phyloP scores from a whole-genome alignment of 768 basidiomycete species.

The Pisolithus tinctorius region DNA sequence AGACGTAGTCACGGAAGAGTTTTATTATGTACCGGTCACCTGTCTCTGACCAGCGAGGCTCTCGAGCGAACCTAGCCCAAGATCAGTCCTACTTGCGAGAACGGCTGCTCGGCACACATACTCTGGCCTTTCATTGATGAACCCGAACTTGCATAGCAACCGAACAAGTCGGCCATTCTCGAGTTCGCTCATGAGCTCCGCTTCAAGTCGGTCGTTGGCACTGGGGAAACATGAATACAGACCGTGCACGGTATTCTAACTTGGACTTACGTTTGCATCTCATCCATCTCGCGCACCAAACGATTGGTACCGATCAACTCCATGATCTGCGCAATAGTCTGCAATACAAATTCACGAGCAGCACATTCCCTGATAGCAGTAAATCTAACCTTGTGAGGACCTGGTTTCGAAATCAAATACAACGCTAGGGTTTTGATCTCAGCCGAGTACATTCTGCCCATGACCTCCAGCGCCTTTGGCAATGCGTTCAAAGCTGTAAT shows the following conservation, averaged over 20 bases:
- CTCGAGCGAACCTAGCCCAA: constrained; percentile 79
- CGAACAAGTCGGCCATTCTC: constrained; percentile 92
- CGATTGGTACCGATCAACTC: constrained; percentile 66
- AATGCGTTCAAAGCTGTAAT: constrained; percentile 48
- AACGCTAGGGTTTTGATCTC: constrained; percentile 79
- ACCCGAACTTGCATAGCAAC: constrained; percentile 88
- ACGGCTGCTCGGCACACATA: constrained; percentile 34
- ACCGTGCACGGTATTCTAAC: constrained; percentile 15
- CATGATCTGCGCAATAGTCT: constrained; percentile 76
- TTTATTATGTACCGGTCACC: constrained; percentile 98
- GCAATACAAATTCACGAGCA: constrained; percentile 3
- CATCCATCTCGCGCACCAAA: constrained; percentile 75
- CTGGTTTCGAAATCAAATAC: constrained; percentile 70
- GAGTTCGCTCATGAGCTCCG: constrained; percentile 78
- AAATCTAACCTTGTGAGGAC: constrained; percentile 50
- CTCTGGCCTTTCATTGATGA: constrained; percentile 99
- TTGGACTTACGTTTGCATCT: constrained; percentile 56
- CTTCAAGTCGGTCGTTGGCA: constrained; percentile 74
- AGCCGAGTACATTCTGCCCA: constrained; percentile 65
- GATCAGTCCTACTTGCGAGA: neutral
- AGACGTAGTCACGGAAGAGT: constrained; percentile 96
- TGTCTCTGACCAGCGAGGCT: constrained; percentile 96
- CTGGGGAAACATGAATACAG: constrained; percentile 32
- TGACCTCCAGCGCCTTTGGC: constrained; percentile 69
- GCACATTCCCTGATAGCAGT: neutral